Evolutionary conservation across 371 early-diverging fungal genomes (phyloP).

Genomic region (Mucor mucedo): DNA sequence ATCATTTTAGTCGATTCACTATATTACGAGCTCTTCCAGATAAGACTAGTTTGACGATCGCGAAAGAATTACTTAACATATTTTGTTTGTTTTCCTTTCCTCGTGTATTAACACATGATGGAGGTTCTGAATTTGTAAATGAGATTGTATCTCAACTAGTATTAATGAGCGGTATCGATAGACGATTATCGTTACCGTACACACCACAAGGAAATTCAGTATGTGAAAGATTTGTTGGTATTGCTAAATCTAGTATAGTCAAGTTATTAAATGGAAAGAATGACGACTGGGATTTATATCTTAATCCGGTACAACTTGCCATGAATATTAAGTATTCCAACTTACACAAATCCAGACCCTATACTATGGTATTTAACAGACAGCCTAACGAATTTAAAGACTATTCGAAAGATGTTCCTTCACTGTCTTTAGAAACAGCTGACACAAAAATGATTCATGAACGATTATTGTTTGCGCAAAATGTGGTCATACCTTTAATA

Average conservation of each 20-base stretch:
- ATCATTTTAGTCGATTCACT: slow-evolving; percentile 13
- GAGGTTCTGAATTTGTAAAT: slow-evolving; percentile 3
- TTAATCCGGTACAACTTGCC: slow-evolving; percentile 1
- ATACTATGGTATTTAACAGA: slow-evolving; percentile 17
- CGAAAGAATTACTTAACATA: slow-evolving; percentile 1
- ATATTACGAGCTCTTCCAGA: slow-evolving; percentile 4
- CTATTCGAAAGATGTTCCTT: background rate
- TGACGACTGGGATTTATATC: slow-evolving; percentile 12
- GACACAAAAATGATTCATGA: slow-evolving; percentile 3
- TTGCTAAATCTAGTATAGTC: background rate
- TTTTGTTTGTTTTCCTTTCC: slow-evolving; percentile 18
- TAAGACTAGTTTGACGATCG: background rate
- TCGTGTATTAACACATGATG: slow-evolving; percentile 1
- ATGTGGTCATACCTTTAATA: slow-evolving; percentile 10
- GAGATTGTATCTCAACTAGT: slow-evolving; percentile 5
- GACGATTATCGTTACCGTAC: slow-evolving; percentile 5
- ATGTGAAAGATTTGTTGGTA: slow-evolving; percentile 3
- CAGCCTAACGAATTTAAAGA: slow-evolving; percentile 12
- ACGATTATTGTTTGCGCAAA: background rate
- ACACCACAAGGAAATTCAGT: slow-evolving; percentile 4
- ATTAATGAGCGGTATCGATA: slow-evolving; percentile 7
- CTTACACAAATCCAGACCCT: slow-evolving; percentile 12
- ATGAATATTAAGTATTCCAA: slow-evolving; percentile 10
- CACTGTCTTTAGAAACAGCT: background rate
- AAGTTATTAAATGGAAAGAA: slow-evolving; percentile 3